Percentiles rank a stretch among this genome's conserved stretches.
These are phyloP conservation scores for Schizothecium vesticola DNA, from an alignment of 495 filamentous ascomycete species.

Conservation along the genomic window DNA sequence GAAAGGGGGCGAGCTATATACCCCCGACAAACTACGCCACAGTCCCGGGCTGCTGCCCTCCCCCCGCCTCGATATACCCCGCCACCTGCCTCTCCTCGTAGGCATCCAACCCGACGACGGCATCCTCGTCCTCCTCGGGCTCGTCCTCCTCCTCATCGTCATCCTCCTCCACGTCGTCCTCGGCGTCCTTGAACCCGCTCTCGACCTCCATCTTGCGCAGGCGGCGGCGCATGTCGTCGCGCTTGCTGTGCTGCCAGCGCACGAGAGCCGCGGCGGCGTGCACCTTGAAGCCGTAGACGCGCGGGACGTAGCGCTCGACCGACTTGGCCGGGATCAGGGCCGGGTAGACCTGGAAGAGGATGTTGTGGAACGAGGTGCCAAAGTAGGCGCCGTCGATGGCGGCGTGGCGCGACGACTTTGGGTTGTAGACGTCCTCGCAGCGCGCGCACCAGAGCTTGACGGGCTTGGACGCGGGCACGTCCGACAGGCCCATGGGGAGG, in stretches of 20 bases:
- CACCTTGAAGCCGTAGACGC: slow-evolving; percentile 90
- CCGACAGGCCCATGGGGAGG: slow-evolving; percentile 86
- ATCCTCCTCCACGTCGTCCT: slow-evolving; percentile 39
- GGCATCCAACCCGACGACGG: not conserved
- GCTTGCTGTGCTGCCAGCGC: slow-evolving; percentile 79
- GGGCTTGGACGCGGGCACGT: slow-evolving; percentile 74
- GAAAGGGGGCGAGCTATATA: not conserved
- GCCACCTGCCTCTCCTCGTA: not conserved
- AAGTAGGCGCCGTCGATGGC: slow-evolving; percentile 97
- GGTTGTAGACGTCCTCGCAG: slow-evolving; percentile 98
- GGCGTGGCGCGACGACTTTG: slow-evolving; percentile 93
- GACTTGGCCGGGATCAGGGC: slow-evolving; percentile 80
- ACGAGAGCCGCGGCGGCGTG: slow-evolving; percentile 83
- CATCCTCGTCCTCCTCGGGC: slow-evolving; percentile 9
- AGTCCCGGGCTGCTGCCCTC: slow-evolving; percentile 7
- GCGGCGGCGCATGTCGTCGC: slow-evolving; percentile 72
- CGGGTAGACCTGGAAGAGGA: slow-evolving; percentile 97
- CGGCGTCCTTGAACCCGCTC: slow-evolving; percentile 53
- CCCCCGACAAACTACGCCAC: slow-evolving; percentile 8
- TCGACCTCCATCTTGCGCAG: slow-evolving; percentile 55
- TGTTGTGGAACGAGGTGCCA: slow-evolving; percentile 95
- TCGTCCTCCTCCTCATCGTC: slow-evolving; percentile 35
- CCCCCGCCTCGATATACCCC: not conserved
- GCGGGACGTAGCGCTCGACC: slow-evolving; percentile 76
- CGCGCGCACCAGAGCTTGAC: slow-evolving; percentile 95